Conservation (phyloP, 1,139 yeast genomes). For the Yamadazyma aaseri region DNA sequence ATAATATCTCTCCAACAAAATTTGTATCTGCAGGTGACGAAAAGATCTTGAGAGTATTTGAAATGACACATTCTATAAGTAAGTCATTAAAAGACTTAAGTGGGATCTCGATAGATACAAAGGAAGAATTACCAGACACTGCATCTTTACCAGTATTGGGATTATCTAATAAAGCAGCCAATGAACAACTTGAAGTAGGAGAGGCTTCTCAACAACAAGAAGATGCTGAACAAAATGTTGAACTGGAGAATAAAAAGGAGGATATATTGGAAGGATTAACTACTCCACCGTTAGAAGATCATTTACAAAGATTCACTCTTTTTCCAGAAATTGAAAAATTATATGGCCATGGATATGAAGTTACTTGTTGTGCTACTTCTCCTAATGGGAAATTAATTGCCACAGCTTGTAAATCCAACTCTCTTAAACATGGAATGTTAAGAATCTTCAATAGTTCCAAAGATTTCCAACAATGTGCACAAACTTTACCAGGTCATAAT, state of each 20-base stretch:
- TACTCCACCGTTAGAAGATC: conserved; percentile 82
- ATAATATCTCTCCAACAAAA: conserved; percentile 54
- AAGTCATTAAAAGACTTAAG: conserved; percentile 56
- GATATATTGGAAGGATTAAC: conserved; percentile 46
- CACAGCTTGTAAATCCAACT: conserved; percentile 89
- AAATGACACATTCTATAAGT: conserved; percentile 81
- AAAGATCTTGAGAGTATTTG: conserved; percentile 85
- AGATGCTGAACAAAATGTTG: conserved; percentile 31
- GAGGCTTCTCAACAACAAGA: conserved; percentile 37
- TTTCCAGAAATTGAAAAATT: conserved; percentile 95
- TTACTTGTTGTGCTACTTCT: conserved; percentile 73
- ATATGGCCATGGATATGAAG: conserved; percentile 97
- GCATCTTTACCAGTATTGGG: conserved; percentile 95
- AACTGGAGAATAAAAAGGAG: conserved; percentile 37
- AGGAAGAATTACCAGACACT: conserved; percentile 56
- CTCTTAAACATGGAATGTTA: conserved; percentile 79
- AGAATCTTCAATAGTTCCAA: conserved; percentile 65
- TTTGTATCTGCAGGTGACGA: conserved; percentile 97
- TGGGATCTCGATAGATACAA: conserved; percentile 33
- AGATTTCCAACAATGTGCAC: conserved; percentile 36
- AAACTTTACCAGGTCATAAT: conserved; percentile 59
- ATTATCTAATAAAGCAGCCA: conserved; percentile 84
- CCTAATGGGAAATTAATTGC: conserved; percentile 69
- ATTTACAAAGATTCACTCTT: conserved; percentile 83
- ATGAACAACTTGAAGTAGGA: conserved; percentile 44